Evolutionary conservation across 2,329 filamentous ascomycete species (phyloP).

Genomic region (Cladophialophora yegresii): DNA sequence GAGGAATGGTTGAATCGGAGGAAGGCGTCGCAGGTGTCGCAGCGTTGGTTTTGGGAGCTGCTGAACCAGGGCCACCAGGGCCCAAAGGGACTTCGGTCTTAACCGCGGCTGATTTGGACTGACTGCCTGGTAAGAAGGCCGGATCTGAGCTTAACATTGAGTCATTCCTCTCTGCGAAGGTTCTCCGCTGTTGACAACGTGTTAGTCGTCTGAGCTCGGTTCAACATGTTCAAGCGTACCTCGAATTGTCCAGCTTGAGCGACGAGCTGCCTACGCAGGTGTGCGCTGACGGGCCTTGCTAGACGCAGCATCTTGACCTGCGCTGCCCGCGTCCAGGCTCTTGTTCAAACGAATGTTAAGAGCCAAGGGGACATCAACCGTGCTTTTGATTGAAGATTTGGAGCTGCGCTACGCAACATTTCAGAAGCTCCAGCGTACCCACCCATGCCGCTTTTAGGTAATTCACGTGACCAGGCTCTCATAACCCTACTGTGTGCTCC

Average conservation of each 20-base stretch:
- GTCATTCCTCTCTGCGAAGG: slow-evolving; percentile 34
- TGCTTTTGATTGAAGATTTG: slow-evolving; percentile 17
- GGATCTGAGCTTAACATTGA: slow-evolving; percentile 35
- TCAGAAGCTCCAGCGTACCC: slow-evolving; percentile 14
- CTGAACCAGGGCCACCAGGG: slow-evolving; percentile 29
- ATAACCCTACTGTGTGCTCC: too few species aligned
- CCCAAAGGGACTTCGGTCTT: slow-evolving; percentile 33
- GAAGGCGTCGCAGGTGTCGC: slow-evolving; percentile 41
- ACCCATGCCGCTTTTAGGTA: slow-evolving; percentile 15
- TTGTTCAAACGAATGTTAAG: slow-evolving; percentile 19
- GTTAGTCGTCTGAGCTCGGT: slow-evolving; percentile 26
- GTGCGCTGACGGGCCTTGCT: slow-evolving; percentile 30
- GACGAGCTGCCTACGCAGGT: slow-evolving; percentile 32
- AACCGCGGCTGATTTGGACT: slow-evolving; percentile 25
- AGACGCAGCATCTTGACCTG: slow-evolving; percentile 35
- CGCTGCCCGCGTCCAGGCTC: slow-evolving; percentile 24
- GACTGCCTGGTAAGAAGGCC: slow-evolving; percentile 26
- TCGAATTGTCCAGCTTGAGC: slow-evolving; percentile 28
- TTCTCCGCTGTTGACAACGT: slow-evolving; percentile 25
- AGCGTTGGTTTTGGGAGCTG: slow-evolving; percentile 31
- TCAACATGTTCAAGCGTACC: slow-evolving; percentile 26
- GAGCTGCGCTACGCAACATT: slow-evolving; percentile 6
- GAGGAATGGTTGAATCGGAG: slow-evolving; percentile 52
- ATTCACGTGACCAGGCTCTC: neutral
- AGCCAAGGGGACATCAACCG: slow-evolving; percentile 2